phyloP scores from a whole-genome alignment of 441 rosid species.

The Erodium trifolium region DNA sequence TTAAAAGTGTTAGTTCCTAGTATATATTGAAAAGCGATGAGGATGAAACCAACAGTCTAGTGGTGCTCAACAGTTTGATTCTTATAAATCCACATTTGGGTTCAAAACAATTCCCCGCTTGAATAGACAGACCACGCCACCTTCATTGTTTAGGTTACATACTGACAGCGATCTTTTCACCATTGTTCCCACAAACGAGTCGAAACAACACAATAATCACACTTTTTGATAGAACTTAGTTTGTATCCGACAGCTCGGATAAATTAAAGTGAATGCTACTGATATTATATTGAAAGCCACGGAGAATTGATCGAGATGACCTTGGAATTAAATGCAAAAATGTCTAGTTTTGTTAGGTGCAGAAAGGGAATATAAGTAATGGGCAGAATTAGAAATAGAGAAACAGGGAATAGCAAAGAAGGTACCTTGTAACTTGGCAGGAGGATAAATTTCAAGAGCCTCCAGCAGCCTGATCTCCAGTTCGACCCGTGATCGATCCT shows the following conservation, averaged over 20 bases:
- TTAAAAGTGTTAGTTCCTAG: no score
- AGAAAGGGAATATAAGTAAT: no score
- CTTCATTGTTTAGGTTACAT: no score
- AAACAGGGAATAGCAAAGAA: not conserved
- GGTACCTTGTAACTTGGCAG: conserved; percentile 39
- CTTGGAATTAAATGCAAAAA: not conserved
- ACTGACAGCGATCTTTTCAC: no score
- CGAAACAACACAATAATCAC: not conserved
- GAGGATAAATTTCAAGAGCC: conserved; percentile 92
- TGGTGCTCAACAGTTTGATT: no score
- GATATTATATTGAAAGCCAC: not conserved
- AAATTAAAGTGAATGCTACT: not conserved
- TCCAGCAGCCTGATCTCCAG: conserved; percentile 84
- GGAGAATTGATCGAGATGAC: not conserved
- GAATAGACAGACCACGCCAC: no score
- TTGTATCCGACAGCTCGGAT: not conserved
- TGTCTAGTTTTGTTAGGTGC: no score
- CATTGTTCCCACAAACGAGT: no score
- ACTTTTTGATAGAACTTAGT: not conserved
- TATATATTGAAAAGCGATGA: no score
- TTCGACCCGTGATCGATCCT: conserved; percentile 44
- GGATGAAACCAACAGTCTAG: no score
- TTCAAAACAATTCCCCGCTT: no score
- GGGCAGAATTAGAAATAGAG: not conserved
- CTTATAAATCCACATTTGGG: no score